Evolutionary conservation across 2,329 filamentous ascomycete species (phyloP).

Genomic region (Calonectria pauciramosa): DNA sequence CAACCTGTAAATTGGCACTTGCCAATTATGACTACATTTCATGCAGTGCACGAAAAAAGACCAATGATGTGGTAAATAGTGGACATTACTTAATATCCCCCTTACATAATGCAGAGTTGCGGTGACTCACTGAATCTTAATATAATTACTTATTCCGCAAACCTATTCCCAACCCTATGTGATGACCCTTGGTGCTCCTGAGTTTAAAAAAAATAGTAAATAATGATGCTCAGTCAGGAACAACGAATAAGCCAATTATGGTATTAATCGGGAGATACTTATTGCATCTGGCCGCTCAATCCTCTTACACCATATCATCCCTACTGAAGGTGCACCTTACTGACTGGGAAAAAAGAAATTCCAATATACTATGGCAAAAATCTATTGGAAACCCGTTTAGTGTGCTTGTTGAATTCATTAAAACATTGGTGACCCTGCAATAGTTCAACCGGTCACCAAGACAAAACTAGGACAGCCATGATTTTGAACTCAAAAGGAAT

Average conservation of each 20-base stretch:
- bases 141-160: background rate
- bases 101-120: background rate
- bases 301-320: background rate
- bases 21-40: background rate
- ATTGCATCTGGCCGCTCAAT: background rate
- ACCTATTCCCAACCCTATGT: background rate
- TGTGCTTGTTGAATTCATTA: too few relatives aligned
- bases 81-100: background rate
- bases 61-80: background rate
- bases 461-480: too few relatives aligned
- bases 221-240: too few relatives aligned
- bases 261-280: too few relatives aligned
- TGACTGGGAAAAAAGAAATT: too few relatives aligned
- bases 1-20: background rate
- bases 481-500: too few relatives aligned
- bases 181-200: background rate
- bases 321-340: background rate
- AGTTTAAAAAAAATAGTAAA: too few relatives aligned
- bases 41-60: background rate
- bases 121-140: background rate
- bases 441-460: too few relatives aligned
- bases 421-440: too few relatives aligned
- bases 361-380: background rate
- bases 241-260: too few relatives aligned
- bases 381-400: too few relatives aligned